Evolutionary conservation across 257 asterid genomes (phyloP).

Genomic region (Nemophila menziesii): DNA sequence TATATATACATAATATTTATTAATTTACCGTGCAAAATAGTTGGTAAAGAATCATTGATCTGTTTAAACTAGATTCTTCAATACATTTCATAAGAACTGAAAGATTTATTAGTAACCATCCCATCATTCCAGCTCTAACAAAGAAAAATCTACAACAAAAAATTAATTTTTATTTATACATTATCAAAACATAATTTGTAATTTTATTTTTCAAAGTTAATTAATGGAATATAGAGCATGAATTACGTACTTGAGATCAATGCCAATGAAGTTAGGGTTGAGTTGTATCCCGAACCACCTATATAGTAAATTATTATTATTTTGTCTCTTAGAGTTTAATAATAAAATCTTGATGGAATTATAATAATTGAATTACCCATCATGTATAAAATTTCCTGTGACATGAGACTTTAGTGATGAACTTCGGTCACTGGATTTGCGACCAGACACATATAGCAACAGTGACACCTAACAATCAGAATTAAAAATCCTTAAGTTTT

Average conservation of each 20-base stretch:
- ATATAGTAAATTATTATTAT: conserved; percentile 12
- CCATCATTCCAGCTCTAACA: conserved; percentile 99
- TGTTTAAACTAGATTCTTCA: conserved; percentile 48
- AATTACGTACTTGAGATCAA: conserved; percentile 83
- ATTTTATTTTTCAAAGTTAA: not conserved
- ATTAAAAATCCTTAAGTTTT: not conserved
- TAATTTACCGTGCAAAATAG: conserved; percentile 58
- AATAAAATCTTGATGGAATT: not conserved
- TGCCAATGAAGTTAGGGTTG: conserved; percentile 86
- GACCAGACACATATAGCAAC: conserved; percentile 57
- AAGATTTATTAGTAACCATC: conserved; percentile 95
- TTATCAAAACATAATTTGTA: not conserved
- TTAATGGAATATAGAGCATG: conserved; percentile 9
- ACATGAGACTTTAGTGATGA: conserved; percentile 81
- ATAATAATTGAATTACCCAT: conserved; percentile 44
- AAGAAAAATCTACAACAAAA: conserved; percentile 68
- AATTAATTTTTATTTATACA: too few species aligned
- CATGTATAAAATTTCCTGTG: conserved; percentile 72
- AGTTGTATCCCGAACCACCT: conserved; percentile 99
- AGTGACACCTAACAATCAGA: conserved; percentile 47
- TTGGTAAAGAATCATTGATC: conserved; percentile 85
- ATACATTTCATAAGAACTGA: conserved; percentile 74
- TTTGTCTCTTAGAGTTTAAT: too few species aligned
- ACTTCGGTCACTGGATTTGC: conserved; percentile 45
- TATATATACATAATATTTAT: conserved; percentile 2